A percentile compares a stretch with the other conserved stretches of the same genome.
Conservation (phyloP, 306 rosid genomes). For the Malus domestica region ASM211411v1 NC_041792.1:9066001-9066500, state of each 20-base stretch:
- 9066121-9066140: slow-evolving; percentile 34
- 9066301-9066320: neutral
- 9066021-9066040: too few species aligned
- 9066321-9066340: neutral
- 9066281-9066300: neutral
- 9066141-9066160: neutral
- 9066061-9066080: too few species aligned
- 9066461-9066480: too few species aligned
- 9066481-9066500: too few species aligned
- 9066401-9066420: neutral
- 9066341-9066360: neutral
- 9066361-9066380: neutral
- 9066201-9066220: slow-evolving; percentile 67
- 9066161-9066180: slow-evolving; percentile 18
- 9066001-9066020: too few species aligned
- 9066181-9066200: slow-evolving; percentile 55
- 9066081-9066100: too few species aligned
- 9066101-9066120: too few species aligned
- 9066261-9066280: slow-evolving; percentile 53
- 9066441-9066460: neutral
- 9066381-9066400: neutral
- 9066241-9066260: slow-evolving; percentile 94
- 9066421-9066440: neutral
- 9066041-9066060: too few species aligned
- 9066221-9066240: slow-evolving; percentile 90